phyloP scores from a whole-genome alignment of 176 grass and related monocot genomes.

The Puccinellia tenuiflora region DNA sequence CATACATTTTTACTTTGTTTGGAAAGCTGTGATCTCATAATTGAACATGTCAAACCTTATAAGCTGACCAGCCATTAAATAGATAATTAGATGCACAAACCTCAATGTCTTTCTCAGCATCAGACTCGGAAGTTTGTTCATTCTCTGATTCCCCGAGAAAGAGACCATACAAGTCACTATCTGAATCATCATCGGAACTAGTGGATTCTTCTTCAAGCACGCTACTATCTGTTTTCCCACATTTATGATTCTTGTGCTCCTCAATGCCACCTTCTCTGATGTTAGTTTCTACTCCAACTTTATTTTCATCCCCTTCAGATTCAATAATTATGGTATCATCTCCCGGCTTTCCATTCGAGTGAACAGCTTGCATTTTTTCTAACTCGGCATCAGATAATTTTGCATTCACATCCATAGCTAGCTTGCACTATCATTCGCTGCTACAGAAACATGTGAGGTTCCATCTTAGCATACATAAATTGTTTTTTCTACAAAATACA shows the following conservation, averaged over 20 bases:
- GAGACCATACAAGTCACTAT: constrained; percentile 49
- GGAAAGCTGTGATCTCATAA: constrained; percentile 8
- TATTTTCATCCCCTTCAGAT: constrained; percentile 18
- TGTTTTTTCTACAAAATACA: not conserved
- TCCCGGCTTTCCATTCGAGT: constrained; percentile 17
- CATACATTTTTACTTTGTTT: not conserved
- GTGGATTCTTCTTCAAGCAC: constrained; percentile 31
- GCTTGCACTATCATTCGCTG: not conserved
- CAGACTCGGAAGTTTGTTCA: constrained; percentile 45
- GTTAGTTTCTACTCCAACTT: not conserved
- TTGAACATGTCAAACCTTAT: constrained; percentile 19
- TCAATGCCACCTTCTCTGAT: not conserved
- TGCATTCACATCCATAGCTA: constrained; percentile 15
- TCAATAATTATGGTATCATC: constrained; percentile 22
- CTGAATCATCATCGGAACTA: constrained; percentile 39
- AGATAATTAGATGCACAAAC: constrained; percentile 37
- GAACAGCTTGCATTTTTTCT: constrained; percentile 13
- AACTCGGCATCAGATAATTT: constrained; percentile 13
- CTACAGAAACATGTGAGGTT: not conserved
- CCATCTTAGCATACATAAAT: constrained; percentile 8
- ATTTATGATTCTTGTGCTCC: not conserved
- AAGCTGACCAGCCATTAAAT: constrained; percentile 14
- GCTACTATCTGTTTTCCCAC: not conserved
- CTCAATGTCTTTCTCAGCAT: constrained; percentile 47
- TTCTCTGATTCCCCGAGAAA: constrained; percentile 56